Evolutionary conservation across 768 basidiomycete genomes (phyloP), one percentile per base, ranked within the genome.

Genomic region (Tephrocybe sp.): DNA sequence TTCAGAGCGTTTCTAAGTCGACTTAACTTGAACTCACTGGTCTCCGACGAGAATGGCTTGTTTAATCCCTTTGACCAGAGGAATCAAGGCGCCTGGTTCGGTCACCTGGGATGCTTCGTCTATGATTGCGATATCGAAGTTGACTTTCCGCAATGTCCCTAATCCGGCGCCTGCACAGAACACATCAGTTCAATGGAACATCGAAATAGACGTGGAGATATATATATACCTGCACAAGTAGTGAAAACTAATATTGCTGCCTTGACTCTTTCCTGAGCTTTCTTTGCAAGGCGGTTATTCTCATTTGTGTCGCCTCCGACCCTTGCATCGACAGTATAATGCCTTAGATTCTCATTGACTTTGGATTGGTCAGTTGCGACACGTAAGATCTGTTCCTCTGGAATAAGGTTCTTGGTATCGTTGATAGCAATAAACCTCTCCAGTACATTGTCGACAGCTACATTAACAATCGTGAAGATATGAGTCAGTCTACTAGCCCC

Each of bases 91-190:
- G 44, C 75, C 76, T 2, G 84, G 80, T 55, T 87, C 85, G 0
- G 83, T 85, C 8, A 87, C 78, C 60, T 86, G 85, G 0, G 84
- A 86, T 0, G 84, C 85, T 56, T 87, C 84, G 59, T 87, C 85
- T 36, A 87, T 83, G 39, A 87, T 66, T 0, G 79, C 82, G 17
- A 80, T 77, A 35, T 79, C 79, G 56, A 85, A 87, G 49, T 82
- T 68, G 13, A 69, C 62, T 58, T 82, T 78, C 41, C 79, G 71
- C 30, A 85, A 55, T 12, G 80, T 74, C 5, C 83, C 83, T 8
- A 85, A 65, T 3, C 83, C 83, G 32, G 83, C 79, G 10, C 79
- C 79, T 67, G 52, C 5, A 2, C 45, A 10, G 12, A 43, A 31
- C 36, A 26, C 34, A 40, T 20, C 1, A 32, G 17, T n/a, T 26